Percentiles rank a stretch among this genome's conserved stretches.
Evolutionary conservation across 257 asterid species (phyloP).

Genomic region (Primulina huaijiensis): DNA sequence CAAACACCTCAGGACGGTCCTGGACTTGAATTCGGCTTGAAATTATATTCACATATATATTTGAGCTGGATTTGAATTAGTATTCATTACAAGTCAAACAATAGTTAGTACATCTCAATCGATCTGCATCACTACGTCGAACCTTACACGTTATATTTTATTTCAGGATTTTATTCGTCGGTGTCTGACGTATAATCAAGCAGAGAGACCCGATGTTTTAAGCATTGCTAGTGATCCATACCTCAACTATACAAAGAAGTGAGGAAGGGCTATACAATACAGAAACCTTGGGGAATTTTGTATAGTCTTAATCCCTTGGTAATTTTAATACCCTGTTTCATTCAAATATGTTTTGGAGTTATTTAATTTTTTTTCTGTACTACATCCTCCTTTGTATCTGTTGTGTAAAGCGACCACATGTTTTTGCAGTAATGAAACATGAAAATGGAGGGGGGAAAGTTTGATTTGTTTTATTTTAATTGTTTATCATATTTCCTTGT

Average conservation of each 20-base stretch:
- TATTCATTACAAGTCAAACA: too few relatives aligned
- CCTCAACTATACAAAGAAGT: conserved; percentile 73
- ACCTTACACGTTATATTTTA: not conserved
- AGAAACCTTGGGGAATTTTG: conserved; percentile 38
- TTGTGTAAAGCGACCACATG: conserved; percentile 22
- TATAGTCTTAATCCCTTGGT: conserved; percentile 41
- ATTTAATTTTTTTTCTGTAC: not conserved
- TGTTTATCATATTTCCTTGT: too few relatives aligned
- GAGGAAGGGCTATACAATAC: conserved; percentile 22
- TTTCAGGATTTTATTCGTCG: conserved; percentile 91
- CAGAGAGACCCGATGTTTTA: conserved; percentile 88
- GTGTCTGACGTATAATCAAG: conserved; percentile 84
- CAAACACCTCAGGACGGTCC: too few relatives aligned
- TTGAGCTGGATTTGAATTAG: too few relatives aligned
- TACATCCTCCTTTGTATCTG: conserved; percentile 24
- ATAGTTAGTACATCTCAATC: too few relatives aligned
- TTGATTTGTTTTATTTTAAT: too few relatives aligned
- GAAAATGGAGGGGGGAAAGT: conserved; percentile 2
- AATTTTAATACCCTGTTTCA: conserved; percentile 25
- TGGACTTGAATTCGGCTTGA: too few relatives aligned
- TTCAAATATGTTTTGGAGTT: conserved; percentile 5
- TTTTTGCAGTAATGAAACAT: conserved; percentile 25
- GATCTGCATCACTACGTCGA: not conserved
- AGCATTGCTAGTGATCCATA: conserved; percentile 86
- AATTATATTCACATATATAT: too few relatives aligned